Percentiles rank a stretch among this genome's conserved stretches.
Conservation (phyloP, 139 green algal species). For the Spirogloea muscicola region DNA sequence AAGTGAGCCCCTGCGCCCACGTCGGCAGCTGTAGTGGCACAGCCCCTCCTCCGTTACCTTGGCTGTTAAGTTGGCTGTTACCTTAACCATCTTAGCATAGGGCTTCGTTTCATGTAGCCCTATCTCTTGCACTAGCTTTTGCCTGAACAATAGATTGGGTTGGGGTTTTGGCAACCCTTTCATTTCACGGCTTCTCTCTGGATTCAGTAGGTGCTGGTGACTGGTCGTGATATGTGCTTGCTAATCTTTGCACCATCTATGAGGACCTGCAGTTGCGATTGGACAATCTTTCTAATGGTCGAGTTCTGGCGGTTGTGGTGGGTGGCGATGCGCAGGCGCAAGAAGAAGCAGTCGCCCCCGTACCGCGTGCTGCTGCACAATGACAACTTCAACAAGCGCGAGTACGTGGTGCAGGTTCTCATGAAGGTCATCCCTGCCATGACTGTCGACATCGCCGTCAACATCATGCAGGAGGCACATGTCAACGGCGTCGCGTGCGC, state of each 20-base stretch:
- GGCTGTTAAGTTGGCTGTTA: background rate
- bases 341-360: conserved; percentile 64
- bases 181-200: background rate
- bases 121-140: background rate
- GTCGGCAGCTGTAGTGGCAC: background rate
- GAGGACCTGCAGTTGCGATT: too few relatives aligned
- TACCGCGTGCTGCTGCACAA: conserved; percentile 89
- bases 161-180: background rate
- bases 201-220: too few relatives aligned
- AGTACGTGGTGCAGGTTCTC: conserved; percentile 86
- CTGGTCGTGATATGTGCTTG: too few relatives aligned
- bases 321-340: conserved; percentile 17
- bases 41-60: background rate
- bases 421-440: conserved; percentile 72
- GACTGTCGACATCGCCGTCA: conserved; percentile 80
- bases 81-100: background rate
- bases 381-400: conserved; percentile 84
- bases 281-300: too few relatives aligned
- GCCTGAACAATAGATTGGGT: background rate
- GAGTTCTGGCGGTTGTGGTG: background rate
- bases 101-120: background rate
- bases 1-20: conserved; percentile 6
- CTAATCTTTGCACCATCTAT: background rate
- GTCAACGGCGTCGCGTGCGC: conserved; percentile 76
- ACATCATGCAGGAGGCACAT: conserved; percentile 79